Conservation (phyloP, 345 rosid genomes). For the Garcia nutans region DNA sequence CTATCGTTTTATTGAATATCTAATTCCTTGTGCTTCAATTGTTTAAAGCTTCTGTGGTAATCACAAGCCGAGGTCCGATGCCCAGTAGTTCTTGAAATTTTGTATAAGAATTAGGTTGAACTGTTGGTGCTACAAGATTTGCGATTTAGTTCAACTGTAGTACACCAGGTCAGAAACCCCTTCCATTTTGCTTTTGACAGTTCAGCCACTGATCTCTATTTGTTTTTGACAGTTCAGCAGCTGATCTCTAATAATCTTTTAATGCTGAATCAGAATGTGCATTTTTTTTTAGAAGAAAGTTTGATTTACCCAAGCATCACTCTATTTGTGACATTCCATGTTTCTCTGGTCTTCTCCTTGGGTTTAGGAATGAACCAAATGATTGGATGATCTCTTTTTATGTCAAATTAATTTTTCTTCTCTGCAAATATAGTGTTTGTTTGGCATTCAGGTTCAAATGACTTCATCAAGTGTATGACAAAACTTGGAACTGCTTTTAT, state of each 20-base stretch:
- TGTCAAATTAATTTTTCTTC: background rate
- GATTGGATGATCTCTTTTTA: background rate
- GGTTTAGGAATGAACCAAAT: background rate
- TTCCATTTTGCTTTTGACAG: background rate
- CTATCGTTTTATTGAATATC: too few relatives aligned
- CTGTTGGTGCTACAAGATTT: slow-evolving; percentile 74
- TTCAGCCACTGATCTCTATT: slow-evolving; percentile 1
- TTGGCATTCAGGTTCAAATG: too few relatives aligned
- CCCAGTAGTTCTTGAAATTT: too few relatives aligned
- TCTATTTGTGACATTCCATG: background rate
- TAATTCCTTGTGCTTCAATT: too few relatives aligned
- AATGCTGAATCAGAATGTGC: background rate
- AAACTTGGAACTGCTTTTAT: too few relatives aligned
- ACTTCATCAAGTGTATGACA: too few relatives aligned
- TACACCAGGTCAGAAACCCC: slow-evolving; percentile 66
- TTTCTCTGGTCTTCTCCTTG: background rate
- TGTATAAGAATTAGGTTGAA: too few relatives aligned
- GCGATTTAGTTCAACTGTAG: slow-evolving; percentile 75
- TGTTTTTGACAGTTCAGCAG: background rate
- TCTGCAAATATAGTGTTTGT: background rate
- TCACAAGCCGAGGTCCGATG: too few relatives aligned
- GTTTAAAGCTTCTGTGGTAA: too few relatives aligned
- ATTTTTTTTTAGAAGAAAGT: background rate
- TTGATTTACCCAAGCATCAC: background rate
- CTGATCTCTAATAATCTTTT: slow-evolving; percentile 6